A percentile compares a stretch with the other conserved stretches of the same genome.
phyloP scores from a whole-genome alignment of 108 stramenopile species.

The Schizochytrium sp. region DNA sequence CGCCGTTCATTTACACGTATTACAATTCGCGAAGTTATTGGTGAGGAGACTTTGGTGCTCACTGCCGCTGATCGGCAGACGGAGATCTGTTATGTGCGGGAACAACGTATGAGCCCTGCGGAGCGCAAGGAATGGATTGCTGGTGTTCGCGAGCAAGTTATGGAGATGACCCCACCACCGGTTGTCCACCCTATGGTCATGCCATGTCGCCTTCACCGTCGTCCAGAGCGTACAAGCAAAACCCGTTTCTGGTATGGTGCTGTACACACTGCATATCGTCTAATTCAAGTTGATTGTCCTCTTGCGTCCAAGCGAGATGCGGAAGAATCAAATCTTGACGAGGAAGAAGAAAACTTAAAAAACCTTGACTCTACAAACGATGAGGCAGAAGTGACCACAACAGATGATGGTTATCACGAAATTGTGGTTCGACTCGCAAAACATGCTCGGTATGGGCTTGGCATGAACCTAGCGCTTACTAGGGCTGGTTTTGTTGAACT shows the following conservation, averaged over 20 bases:
- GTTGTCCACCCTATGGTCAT: neutral
- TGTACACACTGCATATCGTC: neutral
- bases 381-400: conserved; percentile 8
- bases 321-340: neutral
- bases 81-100: conserved; percentile 36
- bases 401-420: conserved; percentile 34
- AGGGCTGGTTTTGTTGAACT: neutral
- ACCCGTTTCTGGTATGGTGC: conserved; percentile 38
- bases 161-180: neutral
- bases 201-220: conserved; percentile 5
- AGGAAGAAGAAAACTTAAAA: neutral
- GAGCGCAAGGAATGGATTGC: neutral
- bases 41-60: neutral
- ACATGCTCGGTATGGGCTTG: conserved; percentile 9
- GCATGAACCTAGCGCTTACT: conserved; percentile 39
- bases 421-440: neutral
- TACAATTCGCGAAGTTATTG: neutral
- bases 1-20: conserved; percentile 36
- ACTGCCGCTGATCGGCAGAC: neutral
- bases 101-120: conserved; percentile 23
- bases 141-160: neutral
- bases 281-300: conserved; percentile 37
- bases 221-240: neutral
- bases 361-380: conserved; percentile 7
- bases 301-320: neutral